A percentile compares a stretch with the other conserved stretches of the same genome.
Evolutionary conservation across 2,329 filamentous ascomycete genomes (phyloP).

Genomic region (Ambrosiella cleistominuta): DNA sequence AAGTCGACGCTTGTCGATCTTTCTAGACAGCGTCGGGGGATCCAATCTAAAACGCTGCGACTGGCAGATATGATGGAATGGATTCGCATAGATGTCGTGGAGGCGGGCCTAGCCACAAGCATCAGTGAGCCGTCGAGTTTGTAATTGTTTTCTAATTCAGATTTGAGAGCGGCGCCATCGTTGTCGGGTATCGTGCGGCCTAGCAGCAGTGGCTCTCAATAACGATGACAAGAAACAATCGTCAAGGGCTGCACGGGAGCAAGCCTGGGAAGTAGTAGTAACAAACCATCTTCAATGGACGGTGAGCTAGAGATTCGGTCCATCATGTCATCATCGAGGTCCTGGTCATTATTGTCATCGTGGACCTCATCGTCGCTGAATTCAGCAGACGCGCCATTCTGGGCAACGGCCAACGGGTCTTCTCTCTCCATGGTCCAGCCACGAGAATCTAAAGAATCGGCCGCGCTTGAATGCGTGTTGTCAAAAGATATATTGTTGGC

Average conservation of each 20-base stretch:
- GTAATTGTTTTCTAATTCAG: not conserved
- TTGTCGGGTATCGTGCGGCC: not conserved
- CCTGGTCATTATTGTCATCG: constrained; percentile 55
- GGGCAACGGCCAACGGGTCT: constrained; percentile 41
- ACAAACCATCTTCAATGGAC: constrained; percentile 98
- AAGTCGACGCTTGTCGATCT: constrained; percentile 10
- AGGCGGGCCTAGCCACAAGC: not conserved
- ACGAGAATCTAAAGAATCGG: constrained; percentile 26
- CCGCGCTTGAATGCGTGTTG: constrained; percentile 32
- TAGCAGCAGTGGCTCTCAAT: not conserved
- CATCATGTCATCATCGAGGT: constrained; percentile 83
- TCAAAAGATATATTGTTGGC: constrained; percentile 14
- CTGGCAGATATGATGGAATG: constrained; percentile 5
- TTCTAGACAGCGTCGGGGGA: not conserved
- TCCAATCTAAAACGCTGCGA: constrained; percentile 3
- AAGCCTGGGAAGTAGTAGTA: constrained; percentile 16
- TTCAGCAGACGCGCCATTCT: constrained; percentile 30
- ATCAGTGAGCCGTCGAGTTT: not conserved
- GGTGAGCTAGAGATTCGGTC: constrained; percentile 98
- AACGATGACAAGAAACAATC: not conserved
- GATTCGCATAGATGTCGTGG: not conserved
- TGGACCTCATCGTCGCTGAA: constrained; percentile 29
- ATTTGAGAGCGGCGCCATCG: not conserved
- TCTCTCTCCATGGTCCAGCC: constrained; percentile 28
- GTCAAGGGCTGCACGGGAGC: not conserved